Percentiles rank a stretch among this genome's conserved stretches.
These are phyloP conservation scores for Akanthomyces dipterigenus DNA, from an alignment of 2,329 filamentous ascomycete species.

Conservation along the genomic window DNA sequence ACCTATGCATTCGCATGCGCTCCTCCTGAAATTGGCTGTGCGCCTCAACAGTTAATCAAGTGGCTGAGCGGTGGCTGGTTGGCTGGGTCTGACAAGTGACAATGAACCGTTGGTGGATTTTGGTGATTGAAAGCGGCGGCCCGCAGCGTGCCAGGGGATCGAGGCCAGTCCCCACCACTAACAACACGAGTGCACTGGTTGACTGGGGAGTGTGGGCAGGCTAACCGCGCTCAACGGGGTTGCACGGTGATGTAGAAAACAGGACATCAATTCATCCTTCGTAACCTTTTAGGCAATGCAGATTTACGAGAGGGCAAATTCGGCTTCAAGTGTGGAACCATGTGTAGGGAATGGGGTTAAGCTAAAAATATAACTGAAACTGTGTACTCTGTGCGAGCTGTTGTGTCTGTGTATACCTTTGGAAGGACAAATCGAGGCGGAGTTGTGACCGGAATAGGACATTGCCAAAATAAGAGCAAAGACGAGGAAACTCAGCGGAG, in stretches of 20 bases:
- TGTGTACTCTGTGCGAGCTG: neutral
- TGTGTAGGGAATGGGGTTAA: neutral
- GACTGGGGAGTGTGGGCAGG: no score
- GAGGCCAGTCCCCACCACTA: neutral
- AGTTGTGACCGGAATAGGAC: no score
- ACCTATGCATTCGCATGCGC: neutral
- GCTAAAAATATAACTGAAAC: neutral
- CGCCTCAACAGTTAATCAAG: constrained; percentile 12
- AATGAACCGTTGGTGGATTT: constrained; percentile 2
- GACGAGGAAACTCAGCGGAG: no score
- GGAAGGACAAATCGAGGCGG: no score
- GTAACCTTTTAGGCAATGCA: no score
- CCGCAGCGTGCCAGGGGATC: neutral
- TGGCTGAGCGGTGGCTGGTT: constrained; percentile 14
- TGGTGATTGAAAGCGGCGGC: neutral
- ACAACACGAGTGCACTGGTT: no score
- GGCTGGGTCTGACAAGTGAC: neutral
- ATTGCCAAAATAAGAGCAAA: no score
- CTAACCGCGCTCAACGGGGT: no score
- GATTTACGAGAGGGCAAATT: no score
- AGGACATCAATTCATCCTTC: no score
- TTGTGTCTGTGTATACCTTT: neutral
- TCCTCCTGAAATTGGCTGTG: neutral
- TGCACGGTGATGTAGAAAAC: no score
- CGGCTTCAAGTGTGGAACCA: no score